Base-by-base conservation (phyloP, 768 basidiomycete species). In the Collybia mongolica region DNA sequence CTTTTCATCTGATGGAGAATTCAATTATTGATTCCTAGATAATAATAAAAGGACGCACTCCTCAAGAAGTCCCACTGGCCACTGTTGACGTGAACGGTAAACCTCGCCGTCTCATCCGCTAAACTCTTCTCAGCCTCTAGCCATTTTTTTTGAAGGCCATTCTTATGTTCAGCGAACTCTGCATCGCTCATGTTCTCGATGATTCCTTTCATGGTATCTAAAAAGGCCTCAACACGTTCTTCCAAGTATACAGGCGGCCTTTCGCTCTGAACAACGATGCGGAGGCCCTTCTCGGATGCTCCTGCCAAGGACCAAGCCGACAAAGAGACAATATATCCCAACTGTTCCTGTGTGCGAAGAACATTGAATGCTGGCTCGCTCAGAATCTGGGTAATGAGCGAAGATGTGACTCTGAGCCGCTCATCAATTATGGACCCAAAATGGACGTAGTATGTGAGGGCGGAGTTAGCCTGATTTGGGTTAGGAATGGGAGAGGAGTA, bases 331-430 rank as follows among this genome's bases (percentile, higher is more conserved):
- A 97, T 77, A 65, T 99, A 99, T 5, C 97, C 97, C 1, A 99
- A 77, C 66, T 99, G 97, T 63, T 98, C 93, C 63, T 92, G 86
- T 3, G 95, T 98, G 23, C 97, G 86, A 24, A 99, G 79, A 19
- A 85, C 73, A 63, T 96, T 86, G 70, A 98, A 99, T 8, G 89
- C 81, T 1, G 95, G 96, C 59, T 99, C 97, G n/a, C 79, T 74
- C 32, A 95, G 75, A 49, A 98, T 88, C 58, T 95, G 92, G 0
- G 78, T 77, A 19, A 98, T 82, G 12, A 99, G 76, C 2, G 83
- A 70, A 19, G 86, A 76, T 1, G 76, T 75, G 20, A 90, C 84
- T 3, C 94, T 84, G 9, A 81, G 70, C 17, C 66, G 75, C 40
- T 82, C 77, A 61, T 94, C 82, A 6, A 72, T 72, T 26, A 83